These are phyloP conservation scores for Puccinia polysora DNA, from an alignment of 1,284 basidiomycete species.

Conservation along the genomic window DNA sequence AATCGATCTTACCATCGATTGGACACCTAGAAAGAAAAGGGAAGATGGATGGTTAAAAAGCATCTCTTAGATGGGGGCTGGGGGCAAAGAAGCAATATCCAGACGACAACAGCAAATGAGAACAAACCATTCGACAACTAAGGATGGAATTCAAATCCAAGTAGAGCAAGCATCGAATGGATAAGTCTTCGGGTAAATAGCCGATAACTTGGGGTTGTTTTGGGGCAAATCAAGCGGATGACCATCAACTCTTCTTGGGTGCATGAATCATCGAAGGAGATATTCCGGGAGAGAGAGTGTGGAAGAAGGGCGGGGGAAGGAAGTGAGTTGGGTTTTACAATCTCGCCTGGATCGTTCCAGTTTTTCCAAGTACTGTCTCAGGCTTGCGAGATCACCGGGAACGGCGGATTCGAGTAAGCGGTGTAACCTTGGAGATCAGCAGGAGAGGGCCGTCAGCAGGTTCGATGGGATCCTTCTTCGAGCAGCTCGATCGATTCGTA, in stretches of 20 bases:
- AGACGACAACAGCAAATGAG: neutral
- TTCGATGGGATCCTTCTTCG: neutral
- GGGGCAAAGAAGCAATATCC: neutral
- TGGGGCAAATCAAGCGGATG: neutral
- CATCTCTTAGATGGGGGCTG: neutral
- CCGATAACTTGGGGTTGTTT: constrained; percentile 25
- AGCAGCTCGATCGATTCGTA: neutral
- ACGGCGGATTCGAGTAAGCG: constrained; percentile 28
- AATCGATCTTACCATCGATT: constrained; percentile 5
- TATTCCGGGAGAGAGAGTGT: neutral
- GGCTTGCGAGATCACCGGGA: constrained; percentile 19
- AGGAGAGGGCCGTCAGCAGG: neutral
- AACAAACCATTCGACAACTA: constrained; percentile 20
- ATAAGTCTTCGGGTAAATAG: constrained; percentile 18
- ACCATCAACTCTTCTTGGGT: no score
- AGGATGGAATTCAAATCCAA: constrained; percentile 31
- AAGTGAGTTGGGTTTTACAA: neutral
- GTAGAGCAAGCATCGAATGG: constrained; percentile 26
- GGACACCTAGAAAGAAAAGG: neutral
- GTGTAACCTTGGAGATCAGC: constrained; percentile 14
- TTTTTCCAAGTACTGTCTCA: constrained; percentile 21
- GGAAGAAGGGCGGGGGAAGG: neutral
- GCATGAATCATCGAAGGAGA: neutral
- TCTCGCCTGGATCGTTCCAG: constrained; percentile 36
- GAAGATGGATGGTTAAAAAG: neutral